Base-by-base conservation (phyloP, 257 asterid species). In the Vinca minor region DNA sequence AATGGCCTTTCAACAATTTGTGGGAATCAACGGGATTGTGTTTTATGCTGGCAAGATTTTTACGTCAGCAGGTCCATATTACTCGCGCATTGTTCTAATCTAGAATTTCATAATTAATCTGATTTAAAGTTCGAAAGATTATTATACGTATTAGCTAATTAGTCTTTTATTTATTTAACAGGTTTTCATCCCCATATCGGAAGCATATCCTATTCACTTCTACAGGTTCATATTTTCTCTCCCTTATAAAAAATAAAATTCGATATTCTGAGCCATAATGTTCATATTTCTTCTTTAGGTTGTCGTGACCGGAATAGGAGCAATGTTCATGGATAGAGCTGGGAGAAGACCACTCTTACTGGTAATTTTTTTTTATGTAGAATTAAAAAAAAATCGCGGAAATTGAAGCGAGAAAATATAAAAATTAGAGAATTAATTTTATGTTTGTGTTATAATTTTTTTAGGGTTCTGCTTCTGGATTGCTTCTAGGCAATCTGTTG, bases 21-120 rank as follows among this genome's bases (percentile, higher is more conserved):
- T 77, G 49, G 95, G 95, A 72, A 79, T 86, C 47, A 87, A 87
- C 46, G 91, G 94, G 34, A 85, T 85, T 58, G 75, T 83, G 69
- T 87, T 81, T 74, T 85, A 87, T 74, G 82, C 93, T 47, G 67
- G 79, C 8, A 74, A 77, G 25, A 87, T 83, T 68, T 88, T 88
- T 44, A 84, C 73, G 71, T 77, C 88, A 26, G 87, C 94, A 41
- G 94, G 96, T 88, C 12, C 5, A 13, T 21, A 32, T 20, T 15
- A 6, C 47, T 32, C 52, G 0, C n/a, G 4, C 41, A 0, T 65
- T 2, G n/a, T 52, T 65, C 4, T 34, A 21, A 18, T 31, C 9
- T n/a, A 7, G 15, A 0, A 21, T 47, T 17, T 7, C n/a, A 3
- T 46, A 63, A 17, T 45, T 46, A 18, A 4, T 5, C 20, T 23